phyloP scores from a whole-genome alignment of 345 rosid genomes.

The Lagerstroemia speciosa region DNA sequence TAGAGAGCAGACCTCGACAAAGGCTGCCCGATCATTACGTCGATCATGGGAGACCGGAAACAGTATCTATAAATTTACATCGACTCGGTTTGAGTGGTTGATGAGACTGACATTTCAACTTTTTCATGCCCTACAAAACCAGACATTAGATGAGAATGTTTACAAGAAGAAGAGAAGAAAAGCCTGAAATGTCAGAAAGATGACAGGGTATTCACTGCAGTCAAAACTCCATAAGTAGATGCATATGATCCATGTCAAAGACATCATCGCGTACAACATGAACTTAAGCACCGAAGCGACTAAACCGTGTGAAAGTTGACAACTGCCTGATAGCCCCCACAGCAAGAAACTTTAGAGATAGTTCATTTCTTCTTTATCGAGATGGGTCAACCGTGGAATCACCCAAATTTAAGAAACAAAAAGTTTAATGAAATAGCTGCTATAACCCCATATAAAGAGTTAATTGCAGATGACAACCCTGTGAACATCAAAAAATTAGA shows the following conservation, averaged over 20 bases:
- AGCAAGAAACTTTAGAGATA: background rate
- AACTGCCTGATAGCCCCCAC: background rate
- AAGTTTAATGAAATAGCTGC: background rate
- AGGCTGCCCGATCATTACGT: background rate
- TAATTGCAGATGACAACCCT: background rate
- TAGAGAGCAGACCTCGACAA: background rate
- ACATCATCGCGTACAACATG: background rate
- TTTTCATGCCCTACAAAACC: slow-evolving; percentile 17
- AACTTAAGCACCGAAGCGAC: background rate
- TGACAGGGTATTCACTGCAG: background rate
- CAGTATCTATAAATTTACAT: slow-evolving; percentile 7
- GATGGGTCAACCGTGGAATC: background rate
- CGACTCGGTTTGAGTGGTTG: slow-evolving; percentile 14
- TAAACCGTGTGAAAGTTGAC: background rate
- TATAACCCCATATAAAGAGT: background rate
- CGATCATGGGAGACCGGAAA: background rate
- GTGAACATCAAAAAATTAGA: background rate
- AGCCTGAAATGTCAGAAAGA: background rate
- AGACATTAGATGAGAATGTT: background rate
- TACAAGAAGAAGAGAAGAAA: background rate
- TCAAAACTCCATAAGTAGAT: background rate
- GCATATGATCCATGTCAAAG: background rate
- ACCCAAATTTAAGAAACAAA: background rate
- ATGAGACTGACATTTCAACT: background rate
- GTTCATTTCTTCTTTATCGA: background rate